A percentile compares a stretch with the other conserved stretches of the same genome.
Conservation (phyloP, 2,329 filamentous ascomycete species). For the Microdochium nivale region DNA sequence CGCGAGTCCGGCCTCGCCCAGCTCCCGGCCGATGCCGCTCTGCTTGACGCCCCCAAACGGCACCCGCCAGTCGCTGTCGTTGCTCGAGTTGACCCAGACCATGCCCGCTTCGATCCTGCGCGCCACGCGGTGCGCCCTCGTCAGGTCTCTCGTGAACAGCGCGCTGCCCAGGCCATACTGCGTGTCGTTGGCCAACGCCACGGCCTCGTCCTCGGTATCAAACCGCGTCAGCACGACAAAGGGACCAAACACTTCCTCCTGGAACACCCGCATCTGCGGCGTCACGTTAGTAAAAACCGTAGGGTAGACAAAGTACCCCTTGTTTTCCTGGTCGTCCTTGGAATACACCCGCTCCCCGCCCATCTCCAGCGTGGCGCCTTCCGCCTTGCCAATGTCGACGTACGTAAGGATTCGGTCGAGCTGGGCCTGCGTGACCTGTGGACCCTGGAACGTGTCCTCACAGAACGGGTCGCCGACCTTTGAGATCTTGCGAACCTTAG, state of each 20-base stretch:
- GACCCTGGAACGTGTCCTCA: not conserved
- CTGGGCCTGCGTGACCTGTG: not conserved
- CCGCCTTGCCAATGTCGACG: not conserved
- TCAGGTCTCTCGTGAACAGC: constrained; percentile 41
- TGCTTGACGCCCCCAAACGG: constrained; percentile 5
- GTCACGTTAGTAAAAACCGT: constrained; percentile 3
- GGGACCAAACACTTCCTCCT: constrained; percentile 4
- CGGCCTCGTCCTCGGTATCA: constrained; percentile 1
- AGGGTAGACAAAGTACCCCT: constrained; percentile 1
- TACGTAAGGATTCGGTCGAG: not conserved
- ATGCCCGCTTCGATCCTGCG: constrained; percentile 40
- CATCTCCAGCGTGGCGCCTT: not conserved
- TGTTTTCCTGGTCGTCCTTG: not conserved
- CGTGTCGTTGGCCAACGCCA: constrained; percentile 18
- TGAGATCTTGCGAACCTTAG: not conserved
- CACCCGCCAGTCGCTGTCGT: constrained; percentile 2
- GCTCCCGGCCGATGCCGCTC: constrained; percentile 3
- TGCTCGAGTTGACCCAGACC: constrained; percentile 17
- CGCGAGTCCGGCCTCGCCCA: constrained; percentile 4
- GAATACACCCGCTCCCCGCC: constrained; percentile 40
- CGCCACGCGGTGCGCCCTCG: constrained; percentile 18
- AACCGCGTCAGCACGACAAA: constrained; percentile 2
- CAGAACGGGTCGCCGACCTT: not conserved
- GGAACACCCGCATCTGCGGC: constrained; percentile 1
- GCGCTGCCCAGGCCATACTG: constrained; percentile 40